Percentiles rank a stretch among this genome's conserved stretches.
Evolutionary conservation across 2,329 filamentous ascomycete species (phyloP).

Genomic region (Phialemoniopsis sp.): DNA sequence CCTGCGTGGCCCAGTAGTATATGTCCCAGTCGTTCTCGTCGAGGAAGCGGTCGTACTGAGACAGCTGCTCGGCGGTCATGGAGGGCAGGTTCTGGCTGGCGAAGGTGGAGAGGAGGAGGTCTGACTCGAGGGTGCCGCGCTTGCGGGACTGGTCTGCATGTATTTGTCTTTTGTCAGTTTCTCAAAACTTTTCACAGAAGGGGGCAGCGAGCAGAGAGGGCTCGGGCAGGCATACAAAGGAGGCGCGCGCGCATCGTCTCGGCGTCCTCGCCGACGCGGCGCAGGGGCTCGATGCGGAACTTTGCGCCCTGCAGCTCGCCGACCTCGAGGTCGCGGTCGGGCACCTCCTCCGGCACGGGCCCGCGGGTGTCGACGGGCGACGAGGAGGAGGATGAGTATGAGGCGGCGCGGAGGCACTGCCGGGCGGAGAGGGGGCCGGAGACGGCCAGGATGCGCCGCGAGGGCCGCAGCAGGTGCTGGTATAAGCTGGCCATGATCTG

Average conservation of each 20-base stretch:
- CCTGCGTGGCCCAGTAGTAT: slow-evolving; percentile 98
- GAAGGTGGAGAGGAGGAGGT: slow-evolving; percentile 94
- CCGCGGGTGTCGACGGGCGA: background rate
- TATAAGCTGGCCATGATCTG: slow-evolving; percentile 1
- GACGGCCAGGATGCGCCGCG: slow-evolving; percentile 11
- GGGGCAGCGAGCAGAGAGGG: slow-evolving; percentile 7
- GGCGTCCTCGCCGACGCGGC: slow-evolving; percentile 76
- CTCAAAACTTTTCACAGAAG: background rate
- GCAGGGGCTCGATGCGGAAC: slow-evolving; percentile 88
- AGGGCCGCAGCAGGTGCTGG: slow-evolving; percentile 6
- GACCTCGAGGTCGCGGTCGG: slow-evolving; percentile 61
- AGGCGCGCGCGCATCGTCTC: slow-evolving; percentile 86
- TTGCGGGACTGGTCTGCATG: slow-evolving; percentile 88
- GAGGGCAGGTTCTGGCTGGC: slow-evolving; percentile 71
- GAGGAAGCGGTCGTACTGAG: slow-evolving; percentile 86
- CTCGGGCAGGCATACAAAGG: slow-evolving; percentile 44
- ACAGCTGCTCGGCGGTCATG: slow-evolving; percentile 71
- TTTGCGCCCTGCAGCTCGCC: slow-evolving; percentile 83
- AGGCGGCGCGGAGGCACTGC: slow-evolving; percentile 2
- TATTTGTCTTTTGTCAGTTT: slow-evolving; percentile 2
- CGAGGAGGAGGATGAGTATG: slow-evolving; percentile 3
- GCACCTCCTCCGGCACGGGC: slow-evolving; percentile 15
- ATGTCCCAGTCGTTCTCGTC: slow-evolving; percentile 99
- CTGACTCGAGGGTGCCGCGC: slow-evolving; percentile 90
- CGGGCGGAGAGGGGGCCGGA: slow-evolving; percentile 4